These are phyloP conservation scores for Paecilomyces sp. DNA, from an alignment of 2,329 filamentous ascomycete genomes.

Conservation along the genomic window DNA sequence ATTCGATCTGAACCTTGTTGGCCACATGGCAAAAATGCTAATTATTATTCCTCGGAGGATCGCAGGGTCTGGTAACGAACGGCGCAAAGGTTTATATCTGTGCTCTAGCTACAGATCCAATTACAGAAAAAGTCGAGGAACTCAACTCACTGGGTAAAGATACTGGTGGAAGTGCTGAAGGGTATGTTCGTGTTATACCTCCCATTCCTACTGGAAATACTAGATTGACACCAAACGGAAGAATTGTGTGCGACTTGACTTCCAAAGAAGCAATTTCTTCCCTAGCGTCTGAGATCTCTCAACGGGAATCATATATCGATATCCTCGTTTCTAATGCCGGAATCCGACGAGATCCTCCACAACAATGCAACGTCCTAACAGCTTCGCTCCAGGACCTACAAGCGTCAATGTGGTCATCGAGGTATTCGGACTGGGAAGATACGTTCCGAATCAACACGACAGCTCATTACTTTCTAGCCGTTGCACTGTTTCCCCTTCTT, in stretches of 20 bases:
- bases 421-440: constrained; percentile 36
- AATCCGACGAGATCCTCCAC: constrained; percentile 39
- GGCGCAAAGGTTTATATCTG: constrained; percentile 43
- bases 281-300: constrained; percentile 24
- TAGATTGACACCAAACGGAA: not conserved
- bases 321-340: constrained; percentile 46
- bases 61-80: constrained; percentile 37
- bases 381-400: constrained; percentile 38
- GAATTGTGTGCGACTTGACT: constrained; percentile 27
- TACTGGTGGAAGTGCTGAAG: constrained; percentile 31
- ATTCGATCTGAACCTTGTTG: too few species aligned
- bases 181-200: too few species aligned
- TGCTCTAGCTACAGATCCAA: constrained; percentile 35
- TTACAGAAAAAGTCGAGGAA: constrained; percentile 29
- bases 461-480: constrained; percentile 44
- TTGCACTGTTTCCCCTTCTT: constrained; percentile 41
- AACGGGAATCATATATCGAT: constrained; percentile 37
- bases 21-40: not conserved
- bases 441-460: constrained; percentile 44
- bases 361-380: constrained; percentile 37
- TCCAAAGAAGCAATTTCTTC: constrained; percentile 34
- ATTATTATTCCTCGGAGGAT: not conserved
- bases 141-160: constrained; percentile 32
- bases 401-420: constrained; percentile 42
- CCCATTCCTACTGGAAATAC: too few species aligned